Percentiles rank a stretch among this genome's conserved stretches.
Conservation (phyloP, 768 basidiomycete genomes). For the Mycena indigotica region DNA sequence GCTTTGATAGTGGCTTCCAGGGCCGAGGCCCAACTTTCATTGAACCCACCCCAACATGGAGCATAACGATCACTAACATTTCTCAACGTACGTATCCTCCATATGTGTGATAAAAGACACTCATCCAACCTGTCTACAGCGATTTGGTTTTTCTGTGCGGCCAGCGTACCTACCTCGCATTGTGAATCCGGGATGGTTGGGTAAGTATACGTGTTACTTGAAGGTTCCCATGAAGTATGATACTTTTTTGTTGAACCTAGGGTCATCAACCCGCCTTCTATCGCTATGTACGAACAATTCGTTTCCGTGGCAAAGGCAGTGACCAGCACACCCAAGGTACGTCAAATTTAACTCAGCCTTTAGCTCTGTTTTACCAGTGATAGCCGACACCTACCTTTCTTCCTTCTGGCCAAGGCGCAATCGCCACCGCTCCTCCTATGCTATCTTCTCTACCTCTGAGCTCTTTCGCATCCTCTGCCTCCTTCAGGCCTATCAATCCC, state of each 20-base stretch:
- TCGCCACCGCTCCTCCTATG: constrained; percentile 31
- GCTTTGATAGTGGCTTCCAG: constrained; percentile 42
- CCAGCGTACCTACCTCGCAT: constrained; percentile 37
- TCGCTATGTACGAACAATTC: constrained; percentile 27
- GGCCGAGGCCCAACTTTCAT: constrained; percentile 26
- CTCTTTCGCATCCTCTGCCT: background rate
- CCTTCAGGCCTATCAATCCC: too few relatives aligned
- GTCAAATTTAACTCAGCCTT: constrained; percentile 6
- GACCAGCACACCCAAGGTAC: constrained; percentile 28
- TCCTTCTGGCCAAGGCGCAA: constrained; percentile 37
- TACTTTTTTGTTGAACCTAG: constrained; percentile 21
- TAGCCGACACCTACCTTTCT: constrained; percentile 30
- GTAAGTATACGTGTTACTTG: constrained; percentile 31
- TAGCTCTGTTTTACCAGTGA: background rate
- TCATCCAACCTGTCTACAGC: constrained; percentile 20
- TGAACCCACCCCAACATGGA: constrained; percentile 32
- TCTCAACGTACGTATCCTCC: constrained; percentile 25
- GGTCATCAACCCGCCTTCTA: constrained; percentile 40
- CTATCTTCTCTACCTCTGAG: constrained; percentile 5
- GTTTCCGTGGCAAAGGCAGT: constrained; percentile 33
- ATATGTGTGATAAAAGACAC: constrained; percentile 2
- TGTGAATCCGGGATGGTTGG: constrained; percentile 45
- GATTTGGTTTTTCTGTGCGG: constrained; percentile 43
- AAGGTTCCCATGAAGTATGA: background rate
- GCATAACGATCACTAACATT: constrained; percentile 36